Conservation (phyloP, 768 basidiomycete genomes). For the Lactarius indigo region DNA sequence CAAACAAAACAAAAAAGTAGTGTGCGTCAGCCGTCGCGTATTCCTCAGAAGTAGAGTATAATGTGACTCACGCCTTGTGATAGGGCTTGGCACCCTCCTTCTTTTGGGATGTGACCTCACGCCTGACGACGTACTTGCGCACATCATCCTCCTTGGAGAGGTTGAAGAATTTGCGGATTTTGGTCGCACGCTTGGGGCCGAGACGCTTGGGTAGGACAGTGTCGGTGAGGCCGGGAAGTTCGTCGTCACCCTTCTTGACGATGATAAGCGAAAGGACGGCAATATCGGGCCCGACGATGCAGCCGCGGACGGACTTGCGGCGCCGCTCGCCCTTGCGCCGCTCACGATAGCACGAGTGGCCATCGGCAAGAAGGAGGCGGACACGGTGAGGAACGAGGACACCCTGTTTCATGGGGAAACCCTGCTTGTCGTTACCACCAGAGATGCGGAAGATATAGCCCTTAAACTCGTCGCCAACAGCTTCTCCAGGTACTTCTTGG, state of each 20-base stretch:
- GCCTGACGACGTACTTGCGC: constrained; percentile 91
- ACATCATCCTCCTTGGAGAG: constrained; percentile 97
- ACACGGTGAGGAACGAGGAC: constrained; percentile 94
- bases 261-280: constrained; percentile 91
- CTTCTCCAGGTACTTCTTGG: constrained; percentile 89
- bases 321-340: constrained; percentile 94
- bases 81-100: constrained; percentile 90
- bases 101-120: constrained; percentile 87
- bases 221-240: constrained; percentile 91
- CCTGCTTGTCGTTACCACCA: constrained; percentile 98
- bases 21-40: not conserved
- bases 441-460: constrained; percentile 97
- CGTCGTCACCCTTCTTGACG: constrained; percentile 91
- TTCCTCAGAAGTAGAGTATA: not conserved
- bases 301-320: constrained; percentile 98
- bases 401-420: constrained; percentile 99
- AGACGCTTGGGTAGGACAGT: constrained; percentile 89
- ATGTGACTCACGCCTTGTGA: constrained; percentile 82
- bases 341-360: constrained; percentile 96
- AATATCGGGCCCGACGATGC: constrained; percentile 97
- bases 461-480: constrained; percentile 93
- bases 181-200: constrained; percentile 95
- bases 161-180: constrained; percentile 98
- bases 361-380: constrained; percentile 87
- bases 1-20: constrained; percentile 3